phyloP scores from a whole-genome alignment of 2,329 filamentous ascomycete genomes.

The Bipolaris victoriae region DNA sequence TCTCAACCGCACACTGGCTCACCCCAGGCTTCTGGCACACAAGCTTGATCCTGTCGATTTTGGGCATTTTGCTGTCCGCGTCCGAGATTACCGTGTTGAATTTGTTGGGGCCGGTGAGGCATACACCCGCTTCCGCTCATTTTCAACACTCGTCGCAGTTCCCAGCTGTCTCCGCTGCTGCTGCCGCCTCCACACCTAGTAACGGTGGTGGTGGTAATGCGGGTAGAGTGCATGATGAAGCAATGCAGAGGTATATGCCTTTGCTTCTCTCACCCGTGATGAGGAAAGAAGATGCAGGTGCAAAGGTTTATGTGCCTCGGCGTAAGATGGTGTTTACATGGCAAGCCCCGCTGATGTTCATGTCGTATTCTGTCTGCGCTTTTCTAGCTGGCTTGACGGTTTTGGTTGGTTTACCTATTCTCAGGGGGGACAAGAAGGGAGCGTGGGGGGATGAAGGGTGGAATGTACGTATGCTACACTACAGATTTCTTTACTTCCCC shows the following conservation, averaged over 20 bases:
- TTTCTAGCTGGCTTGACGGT: neutral
- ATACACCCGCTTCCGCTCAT: too few relatives aligned
- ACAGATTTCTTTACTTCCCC: too few relatives aligned
- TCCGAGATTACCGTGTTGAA: neutral
- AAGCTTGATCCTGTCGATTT: neutral
- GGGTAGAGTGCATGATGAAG: too few relatives aligned
- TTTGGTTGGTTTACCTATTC: neutral
- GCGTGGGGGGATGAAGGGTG: neutral
- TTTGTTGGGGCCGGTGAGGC: neutral
- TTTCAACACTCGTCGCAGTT: too few relatives aligned
- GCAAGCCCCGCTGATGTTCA: neutral
- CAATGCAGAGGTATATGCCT: neutral
- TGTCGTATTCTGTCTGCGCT: neutral
- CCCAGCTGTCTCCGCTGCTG: too few relatives aligned
- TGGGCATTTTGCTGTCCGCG: neutral
- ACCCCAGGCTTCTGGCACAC: neutral
- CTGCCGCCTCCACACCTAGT: neutral
- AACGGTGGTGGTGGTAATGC: neutral
- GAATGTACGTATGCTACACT: neutral
- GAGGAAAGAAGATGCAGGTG: too few relatives aligned
- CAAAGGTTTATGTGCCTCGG: neutral
- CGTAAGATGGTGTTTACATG: slow-evolving; percentile 1
- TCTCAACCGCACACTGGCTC: neutral
- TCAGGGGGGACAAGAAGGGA: neutral
- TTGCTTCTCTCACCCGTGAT: neutral